Conservation (phyloP, 139 green algal genomes). For the Chloropicon primus region DNA sequence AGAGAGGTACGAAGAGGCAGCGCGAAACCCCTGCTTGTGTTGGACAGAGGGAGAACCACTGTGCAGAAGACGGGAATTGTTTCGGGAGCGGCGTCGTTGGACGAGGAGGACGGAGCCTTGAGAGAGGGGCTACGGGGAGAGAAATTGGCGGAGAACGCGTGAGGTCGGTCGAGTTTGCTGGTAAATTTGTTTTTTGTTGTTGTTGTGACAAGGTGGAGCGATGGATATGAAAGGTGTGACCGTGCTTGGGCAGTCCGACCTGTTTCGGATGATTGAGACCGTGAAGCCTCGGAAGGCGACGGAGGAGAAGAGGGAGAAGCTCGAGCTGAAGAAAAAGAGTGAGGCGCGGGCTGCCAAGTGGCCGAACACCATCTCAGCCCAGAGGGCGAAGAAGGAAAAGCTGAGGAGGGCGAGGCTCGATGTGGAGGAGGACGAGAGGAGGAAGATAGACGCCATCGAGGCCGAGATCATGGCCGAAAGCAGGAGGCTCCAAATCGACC, state of each 20-base stretch:
- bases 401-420: conserved; percentile 26
- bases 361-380: conserved; percentile 52
- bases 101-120: no score
- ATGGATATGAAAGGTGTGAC: neutral
- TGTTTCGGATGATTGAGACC: conserved; percentile 15
- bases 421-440: conserved; percentile 40
- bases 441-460: conserved; percentile 38
- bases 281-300: conserved; percentile 7
- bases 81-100: no score
- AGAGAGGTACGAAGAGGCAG: no score
- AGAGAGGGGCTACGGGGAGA: no score
- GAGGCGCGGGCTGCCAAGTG: conserved; percentile 40
- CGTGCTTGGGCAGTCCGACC: neutral
- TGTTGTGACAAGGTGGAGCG: neutral
- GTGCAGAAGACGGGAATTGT: no score
- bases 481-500: conserved; percentile 40
- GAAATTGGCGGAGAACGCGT: no score
- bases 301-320: conserved; percentile 20
- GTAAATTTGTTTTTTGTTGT: no score
- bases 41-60: no score
- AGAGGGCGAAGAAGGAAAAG: conserved; percentile 37
- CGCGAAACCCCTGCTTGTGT: no score
- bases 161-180: no score
- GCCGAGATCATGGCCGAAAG: conserved; percentile 34
- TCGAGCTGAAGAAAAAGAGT: conserved; percentile 29